A percentile compares a stretch with the other conserved stretches of the same genome.
These are phyloP conservation scores for Huiozyma sinensis DNA, from an alignment of 805 yeast species.

Conservation along the genomic window DNA sequence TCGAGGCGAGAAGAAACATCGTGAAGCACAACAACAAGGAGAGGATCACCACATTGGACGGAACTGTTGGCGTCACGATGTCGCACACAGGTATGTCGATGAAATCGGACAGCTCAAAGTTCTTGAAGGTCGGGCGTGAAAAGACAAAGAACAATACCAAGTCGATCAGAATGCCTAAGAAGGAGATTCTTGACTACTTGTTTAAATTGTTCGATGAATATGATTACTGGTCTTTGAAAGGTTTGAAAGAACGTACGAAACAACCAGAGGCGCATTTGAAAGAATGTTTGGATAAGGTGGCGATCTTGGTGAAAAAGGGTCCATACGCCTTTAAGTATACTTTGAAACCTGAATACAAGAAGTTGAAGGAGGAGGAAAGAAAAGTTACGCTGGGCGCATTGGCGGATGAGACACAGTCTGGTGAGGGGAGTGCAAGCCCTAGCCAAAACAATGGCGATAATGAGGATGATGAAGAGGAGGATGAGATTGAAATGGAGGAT, in stretches of 20 bases:
- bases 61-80: conserved; percentile 79
- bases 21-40: conserved; percentile 42
- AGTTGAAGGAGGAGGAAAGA: conserved; percentile 64
- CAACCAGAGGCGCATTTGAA: conserved; percentile 92
- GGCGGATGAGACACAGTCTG: conserved; percentile 19
- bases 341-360: conserved; percentile 80
- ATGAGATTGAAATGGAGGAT: conserved; percentile 69
- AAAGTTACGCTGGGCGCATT: conserved; percentile 51
- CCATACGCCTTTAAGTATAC: conserved; percentile 91
- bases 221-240: conserved; percentile 94
- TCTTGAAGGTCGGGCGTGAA: conserved; percentile 45
- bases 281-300: conserved; percentile 84
- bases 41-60: conserved; percentile 59
- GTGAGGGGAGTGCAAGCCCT: background rate
- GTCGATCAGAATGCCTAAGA: conserved; percentile 89
- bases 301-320: conserved; percentile 82
- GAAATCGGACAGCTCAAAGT: conserved; percentile 58
- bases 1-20: conserved; percentile 43
- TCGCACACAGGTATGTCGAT: conserved; percentile 80
- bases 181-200: conserved; percentile 76
- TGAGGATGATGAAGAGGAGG: conserved; percentile 50
- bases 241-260: conserved; percentile 82
- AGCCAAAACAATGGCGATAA: conserved; percentile 9
- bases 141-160: conserved; percentile 39
- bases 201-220: conserved; percentile 88